Conservation (phyloP, 2,329 filamentous ascomycete species). For the Fusarium sulawesiense region DNA sequence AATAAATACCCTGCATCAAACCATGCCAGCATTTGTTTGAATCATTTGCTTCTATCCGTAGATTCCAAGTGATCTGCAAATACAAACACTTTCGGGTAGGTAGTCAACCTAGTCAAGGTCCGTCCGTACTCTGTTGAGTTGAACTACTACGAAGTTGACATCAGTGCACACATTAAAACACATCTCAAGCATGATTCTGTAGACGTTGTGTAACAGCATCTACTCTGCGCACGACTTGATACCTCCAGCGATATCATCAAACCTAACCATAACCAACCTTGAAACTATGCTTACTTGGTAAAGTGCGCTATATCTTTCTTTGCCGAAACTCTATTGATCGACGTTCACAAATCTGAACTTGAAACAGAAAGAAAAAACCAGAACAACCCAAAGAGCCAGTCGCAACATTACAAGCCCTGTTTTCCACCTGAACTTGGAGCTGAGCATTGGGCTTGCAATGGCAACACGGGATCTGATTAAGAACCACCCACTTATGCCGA, state of each 20-base stretch:
- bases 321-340: neutral
- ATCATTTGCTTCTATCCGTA: neutral
- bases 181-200: neutral
- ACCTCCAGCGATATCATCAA: neutral
- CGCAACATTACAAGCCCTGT: constrained; percentile 3
- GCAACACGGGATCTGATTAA: neutral
- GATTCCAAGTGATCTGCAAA: neutral
- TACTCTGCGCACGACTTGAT: neutral
- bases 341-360: neutral
- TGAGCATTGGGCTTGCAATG: neutral
- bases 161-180: neutral
- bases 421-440: constrained; percentile 42
- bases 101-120: neutral
- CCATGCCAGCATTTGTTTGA: neutral
- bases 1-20: neutral
- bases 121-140: neutral
- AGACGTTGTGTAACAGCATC: neutral
- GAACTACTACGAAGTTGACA: neutral
- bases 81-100: constrained; percentile 30
- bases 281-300: constrained; percentile 30
- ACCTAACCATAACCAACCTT: constrained; percentile 15
- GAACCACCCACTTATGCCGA: neutral
- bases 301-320: neutral
- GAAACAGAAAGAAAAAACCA: neutral
- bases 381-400: constrained; percentile 1